Base-by-base conservation (phyloP, 2,329 filamentous ascomycete species). In the Fusarium siculi region DNA sequence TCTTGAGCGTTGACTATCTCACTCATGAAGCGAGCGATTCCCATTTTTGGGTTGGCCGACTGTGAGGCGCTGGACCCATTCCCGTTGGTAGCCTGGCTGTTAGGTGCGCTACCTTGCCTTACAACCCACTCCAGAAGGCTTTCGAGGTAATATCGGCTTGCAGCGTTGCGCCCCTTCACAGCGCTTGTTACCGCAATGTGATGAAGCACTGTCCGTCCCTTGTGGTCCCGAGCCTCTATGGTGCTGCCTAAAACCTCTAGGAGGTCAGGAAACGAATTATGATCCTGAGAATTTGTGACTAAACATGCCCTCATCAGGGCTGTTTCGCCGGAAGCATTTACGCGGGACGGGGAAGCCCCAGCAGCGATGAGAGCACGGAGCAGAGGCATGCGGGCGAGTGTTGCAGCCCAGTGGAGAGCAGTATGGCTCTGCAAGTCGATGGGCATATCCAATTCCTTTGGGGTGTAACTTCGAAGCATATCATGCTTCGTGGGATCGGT, bases 1-100 rank as follows among this genome's bases (percentile, higher is more conserved):
- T 99, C 96, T 77, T 96, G 93, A 1, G 95, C 93, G 77, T 99
- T 98, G 68, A 99, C 96, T 81, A 99, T 97, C 79, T 98, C 95
- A 54, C 93, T 94, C 89, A 99, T 97, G 83, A 99, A 99, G 42
- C 94, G 91, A 36, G 94, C 95, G 59, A 99, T 88, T 30, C 93
- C 94, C 82, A 98, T 97, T 71, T 89, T 93, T 61, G 89, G 93
- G 46, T 83, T 84, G 18, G 61, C 57, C 9, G 77, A 77, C 43
- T 85, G 84, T 16, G 85, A 85, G 70, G 82, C 84, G 73, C 76
- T 84, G n/a, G 80, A 76, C 16, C 59, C 70, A 53, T 77, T 78
- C 30, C 79, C 80, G 42, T 82, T 83, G 9, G 76, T 72, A 59
- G 78, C 80, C 74, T 88, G 88, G 76, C 85, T 89, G 72, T 84